Evolutionary conservation across 805 yeast genomes (phyloP).

Genomic region (Ogataea henricii): DNA sequence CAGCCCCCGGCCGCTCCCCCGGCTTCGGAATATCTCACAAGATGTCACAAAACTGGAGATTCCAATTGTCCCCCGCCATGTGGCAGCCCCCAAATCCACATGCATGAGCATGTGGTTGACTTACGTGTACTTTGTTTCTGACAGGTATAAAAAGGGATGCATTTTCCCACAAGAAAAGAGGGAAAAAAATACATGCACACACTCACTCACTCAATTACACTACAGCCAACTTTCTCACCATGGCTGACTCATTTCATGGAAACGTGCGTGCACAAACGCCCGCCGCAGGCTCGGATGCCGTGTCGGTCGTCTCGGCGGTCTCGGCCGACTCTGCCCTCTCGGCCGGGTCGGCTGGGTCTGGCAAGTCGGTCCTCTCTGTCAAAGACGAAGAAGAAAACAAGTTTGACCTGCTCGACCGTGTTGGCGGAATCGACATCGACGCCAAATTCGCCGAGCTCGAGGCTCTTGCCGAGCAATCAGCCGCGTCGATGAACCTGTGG

Average conservation of each 20-base stretch:
- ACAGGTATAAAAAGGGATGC: neutral
- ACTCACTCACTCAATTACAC: no score
- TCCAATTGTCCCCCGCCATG: neutral
- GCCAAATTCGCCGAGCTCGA: slow-evolving; percentile 40
- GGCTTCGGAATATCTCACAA: neutral
- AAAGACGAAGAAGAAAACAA: slow-evolving; percentile 28
- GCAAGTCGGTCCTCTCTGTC: slow-evolving; percentile 3
- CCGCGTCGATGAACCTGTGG: slow-evolving; percentile 37
- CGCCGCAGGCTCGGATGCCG: neutral
- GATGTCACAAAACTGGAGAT: neutral
- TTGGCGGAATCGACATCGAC: slow-evolving; percentile 38
- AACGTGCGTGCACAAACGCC: neutral
- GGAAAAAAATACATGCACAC: no score
- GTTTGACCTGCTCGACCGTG: slow-evolving; percentile 31
- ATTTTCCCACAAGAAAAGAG: no score
- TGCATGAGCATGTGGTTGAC: no score
- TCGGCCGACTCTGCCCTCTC: neutral
- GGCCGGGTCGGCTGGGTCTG: neutral
- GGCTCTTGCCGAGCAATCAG: slow-evolving; percentile 33
- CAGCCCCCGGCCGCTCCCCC: neutral
- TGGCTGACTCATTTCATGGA: neutral
- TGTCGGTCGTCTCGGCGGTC: neutral
- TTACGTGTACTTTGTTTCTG: neutral
- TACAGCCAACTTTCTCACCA: neutral
- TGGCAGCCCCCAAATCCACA: no score